These are phyloP conservation scores for Xylariaceae sp. DNA, from an alignment of 2,329 filamentous ascomycete species.

Conservation along the genomic window DNA sequence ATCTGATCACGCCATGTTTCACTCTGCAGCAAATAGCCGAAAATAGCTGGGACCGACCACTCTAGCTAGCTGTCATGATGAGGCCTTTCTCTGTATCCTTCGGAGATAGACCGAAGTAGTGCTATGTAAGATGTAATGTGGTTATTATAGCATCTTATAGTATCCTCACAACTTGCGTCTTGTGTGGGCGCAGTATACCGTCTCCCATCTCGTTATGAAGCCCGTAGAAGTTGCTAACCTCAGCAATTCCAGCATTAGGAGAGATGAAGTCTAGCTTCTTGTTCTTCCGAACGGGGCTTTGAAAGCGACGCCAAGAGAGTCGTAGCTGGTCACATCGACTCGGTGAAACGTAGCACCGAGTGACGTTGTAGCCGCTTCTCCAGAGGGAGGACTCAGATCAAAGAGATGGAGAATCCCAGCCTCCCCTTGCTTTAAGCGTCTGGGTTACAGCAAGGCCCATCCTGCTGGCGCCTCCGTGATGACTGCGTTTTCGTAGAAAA, in stretches of 20 bases:
- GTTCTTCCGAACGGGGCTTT: not conserved
- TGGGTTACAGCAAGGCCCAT: not conserved
- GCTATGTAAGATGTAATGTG: not conserved
- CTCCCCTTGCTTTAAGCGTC: not conserved
- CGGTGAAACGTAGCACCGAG: not conserved
- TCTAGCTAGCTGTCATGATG: not conserved
- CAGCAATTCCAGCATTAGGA: not conserved
- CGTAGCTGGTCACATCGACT: not conserved
- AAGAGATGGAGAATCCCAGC: slow-evolving; percentile 1
- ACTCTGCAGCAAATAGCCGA: not conserved
- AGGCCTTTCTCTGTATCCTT: not conserved
- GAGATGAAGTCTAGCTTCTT: not conserved
- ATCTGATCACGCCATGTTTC: not conserved
- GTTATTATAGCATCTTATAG: not conserved
- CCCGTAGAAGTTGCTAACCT: not conserved
- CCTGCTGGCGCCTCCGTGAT: not conserved
- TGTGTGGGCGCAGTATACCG: not conserved
- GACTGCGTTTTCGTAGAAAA: not conserved
- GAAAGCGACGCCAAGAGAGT: not conserved
- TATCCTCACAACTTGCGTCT: not conserved
- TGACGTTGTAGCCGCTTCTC: not conserved
- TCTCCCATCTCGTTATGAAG: not conserved
- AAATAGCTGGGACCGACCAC: not conserved
- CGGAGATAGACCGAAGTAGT: not conserved
- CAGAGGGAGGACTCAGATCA: not conserved